Evolutionary conservation across 352 stramenopile genomes (phyloP).

Genomic region (Globisporangium cylindrosporum): DNA sequence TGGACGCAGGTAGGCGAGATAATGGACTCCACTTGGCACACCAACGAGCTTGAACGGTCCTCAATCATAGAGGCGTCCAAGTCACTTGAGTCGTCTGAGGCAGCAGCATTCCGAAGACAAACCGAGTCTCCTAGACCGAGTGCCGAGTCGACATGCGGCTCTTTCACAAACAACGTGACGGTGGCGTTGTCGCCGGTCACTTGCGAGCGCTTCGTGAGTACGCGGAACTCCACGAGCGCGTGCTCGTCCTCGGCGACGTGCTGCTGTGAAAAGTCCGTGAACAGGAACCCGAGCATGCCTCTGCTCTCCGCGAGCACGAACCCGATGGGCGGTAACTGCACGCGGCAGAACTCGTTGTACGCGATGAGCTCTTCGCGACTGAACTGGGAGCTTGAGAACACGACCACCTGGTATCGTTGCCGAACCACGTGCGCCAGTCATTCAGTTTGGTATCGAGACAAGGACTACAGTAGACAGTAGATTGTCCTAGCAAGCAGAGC

Average conservation of each 20-base stretch:
- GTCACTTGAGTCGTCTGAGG: not conserved
- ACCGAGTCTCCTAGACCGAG: slow-evolving; percentile 12
- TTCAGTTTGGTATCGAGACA: not conserved
- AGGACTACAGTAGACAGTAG: not conserved
- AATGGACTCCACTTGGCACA: slow-evolving; percentile 11
- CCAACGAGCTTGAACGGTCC: not conserved
- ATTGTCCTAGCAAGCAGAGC: not conserved
- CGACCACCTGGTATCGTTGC: slow-evolving; percentile 25
- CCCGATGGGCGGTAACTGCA: slow-evolving; percentile 33
- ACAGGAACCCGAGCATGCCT: slow-evolving; percentile 35
- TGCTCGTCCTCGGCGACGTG: slow-evolving; percentile 14
- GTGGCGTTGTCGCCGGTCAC: slow-evolving; percentile 5
- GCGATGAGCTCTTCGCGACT: slow-evolving; percentile 42
- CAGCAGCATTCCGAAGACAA: slow-evolving; percentile 1
- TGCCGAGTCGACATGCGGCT: slow-evolving; percentile 16
- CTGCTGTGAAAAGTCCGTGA: slow-evolving; percentile 30
- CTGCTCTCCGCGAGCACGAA: slow-evolving; percentile 37
- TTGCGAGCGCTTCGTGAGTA: slow-evolving; percentile 19
- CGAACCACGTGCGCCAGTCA: not conserved
- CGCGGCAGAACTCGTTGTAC: slow-evolving; percentile 48
- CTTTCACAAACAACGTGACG: slow-evolving; percentile 17
- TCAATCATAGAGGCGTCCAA: not conserved
- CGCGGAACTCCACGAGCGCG: slow-evolving; percentile 21
- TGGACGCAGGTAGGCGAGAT: slow-evolving; percentile 6
- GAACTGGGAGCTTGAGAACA: slow-evolving; percentile 33